Conservation (phyloP, 106 monocot genomes). For the Platanthera zijinensis region DNA sequence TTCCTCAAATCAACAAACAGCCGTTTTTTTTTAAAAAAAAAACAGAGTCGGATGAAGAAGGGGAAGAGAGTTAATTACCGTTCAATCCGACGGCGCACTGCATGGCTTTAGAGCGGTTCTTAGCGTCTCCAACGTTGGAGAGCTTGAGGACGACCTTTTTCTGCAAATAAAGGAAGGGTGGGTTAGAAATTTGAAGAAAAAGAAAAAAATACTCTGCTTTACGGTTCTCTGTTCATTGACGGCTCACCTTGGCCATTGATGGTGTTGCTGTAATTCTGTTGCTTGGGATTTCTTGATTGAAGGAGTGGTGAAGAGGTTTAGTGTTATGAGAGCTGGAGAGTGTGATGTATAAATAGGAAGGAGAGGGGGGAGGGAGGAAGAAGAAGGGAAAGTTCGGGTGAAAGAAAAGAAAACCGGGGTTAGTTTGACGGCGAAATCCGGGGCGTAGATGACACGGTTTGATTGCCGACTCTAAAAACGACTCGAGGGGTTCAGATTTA, state of each 20-base stretch:
- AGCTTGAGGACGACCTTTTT: slow-evolving; percentile 9
- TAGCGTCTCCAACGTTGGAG: not conserved
- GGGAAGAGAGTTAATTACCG: no score
- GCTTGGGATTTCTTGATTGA: not conserved
- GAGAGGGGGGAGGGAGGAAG: not conserved
- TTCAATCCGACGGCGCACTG: not conserved
- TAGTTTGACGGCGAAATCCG: no score
- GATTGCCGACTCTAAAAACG: no score
- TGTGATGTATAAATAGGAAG: not conserved
- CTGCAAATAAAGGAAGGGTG: no score
- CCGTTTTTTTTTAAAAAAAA: no score
- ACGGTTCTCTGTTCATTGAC: no score
- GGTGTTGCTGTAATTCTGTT: not conserved
- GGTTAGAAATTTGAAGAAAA: not conserved
- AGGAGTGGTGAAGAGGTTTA: not conserved
- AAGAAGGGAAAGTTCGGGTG: not conserved
- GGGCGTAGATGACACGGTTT: no score
- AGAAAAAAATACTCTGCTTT: not conserved
- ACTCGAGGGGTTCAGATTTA: no score
- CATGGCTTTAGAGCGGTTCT: not conserved
- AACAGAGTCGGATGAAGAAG: no score
- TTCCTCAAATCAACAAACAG: no score
- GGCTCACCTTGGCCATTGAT: not conserved
- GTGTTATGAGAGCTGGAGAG: not conserved
- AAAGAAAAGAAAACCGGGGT: no score